Evolutionary conservation across 768 basidiomycete genomes (phyloP).

Genomic region (Boletus tomentosulus): DNA sequence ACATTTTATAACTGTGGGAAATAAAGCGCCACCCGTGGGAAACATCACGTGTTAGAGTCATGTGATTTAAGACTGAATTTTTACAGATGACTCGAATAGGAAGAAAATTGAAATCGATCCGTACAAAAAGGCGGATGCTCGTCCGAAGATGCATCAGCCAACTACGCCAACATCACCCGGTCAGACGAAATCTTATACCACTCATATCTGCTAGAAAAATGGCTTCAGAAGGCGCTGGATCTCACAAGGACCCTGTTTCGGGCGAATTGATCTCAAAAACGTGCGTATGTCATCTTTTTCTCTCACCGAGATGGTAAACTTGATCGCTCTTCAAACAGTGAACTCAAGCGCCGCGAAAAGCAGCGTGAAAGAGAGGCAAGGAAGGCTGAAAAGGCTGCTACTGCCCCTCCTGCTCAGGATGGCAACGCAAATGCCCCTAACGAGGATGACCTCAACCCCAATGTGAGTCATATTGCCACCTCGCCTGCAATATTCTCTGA

Average conservation of each 20-base stretch:
- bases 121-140: constrained; percentile 24
- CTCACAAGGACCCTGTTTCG: constrained; percentile 78
- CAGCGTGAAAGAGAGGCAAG: constrained; percentile 66
- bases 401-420: constrained; percentile 36
- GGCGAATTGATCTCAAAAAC: constrained; percentile 97
- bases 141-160: constrained; percentile 20
- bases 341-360: constrained; percentile 92
- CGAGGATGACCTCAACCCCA: constrained; percentile 87
- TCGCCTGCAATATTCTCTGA: background rate
- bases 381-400: constrained; percentile 71
- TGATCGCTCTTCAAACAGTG: constrained; percentile 47
- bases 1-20: constrained; percentile 11
- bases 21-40: constrained; percentile 2
- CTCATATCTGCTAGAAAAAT: constrained; percentile 25
- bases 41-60: background rate
- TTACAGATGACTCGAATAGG: constrained; percentile 25
- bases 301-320: constrained; percentile 21
- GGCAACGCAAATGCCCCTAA: constrained; percentile 41
- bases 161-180: constrained; percentile 2
- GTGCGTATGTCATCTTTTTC: constrained; percentile 43
- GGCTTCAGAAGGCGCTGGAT: constrained; percentile 34
- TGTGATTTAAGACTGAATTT: constrained; percentile 7
- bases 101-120: constrained; percentile 20
- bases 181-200: constrained; percentile 4
- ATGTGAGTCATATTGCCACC: constrained; percentile 50